These are phyloP conservation scores for Dioszegia hungarica DNA, from an alignment of 768 basidiomycete species.

Conservation along the genomic window DNA sequence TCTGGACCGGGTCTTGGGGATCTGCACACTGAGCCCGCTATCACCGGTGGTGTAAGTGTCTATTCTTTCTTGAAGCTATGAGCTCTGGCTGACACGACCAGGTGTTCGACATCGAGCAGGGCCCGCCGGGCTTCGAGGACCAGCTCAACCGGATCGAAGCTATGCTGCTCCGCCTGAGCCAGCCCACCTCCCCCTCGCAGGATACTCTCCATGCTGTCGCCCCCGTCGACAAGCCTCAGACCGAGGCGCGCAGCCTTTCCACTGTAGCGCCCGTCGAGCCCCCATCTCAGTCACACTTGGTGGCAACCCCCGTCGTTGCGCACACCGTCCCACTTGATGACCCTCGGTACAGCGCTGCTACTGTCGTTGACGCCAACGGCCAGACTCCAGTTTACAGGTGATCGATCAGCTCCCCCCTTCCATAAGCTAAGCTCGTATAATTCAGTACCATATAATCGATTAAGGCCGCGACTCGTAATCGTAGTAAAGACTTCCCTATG, in stretches of 20 bases:
- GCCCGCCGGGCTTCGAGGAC: not conserved
- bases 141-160: constrained; percentile 26
- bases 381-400: not conserved
- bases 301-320: not conserved
- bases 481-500: too few relatives aligned
- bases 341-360: not conserved
- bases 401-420: not conserved
- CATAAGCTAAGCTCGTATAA: too few relatives aligned
- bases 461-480: too few relatives aligned
- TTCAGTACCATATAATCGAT: too few relatives aligned
- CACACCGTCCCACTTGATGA: not conserved
- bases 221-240: too few relatives aligned
- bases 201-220: not conserved
- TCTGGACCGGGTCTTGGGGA: constrained; percentile 45
- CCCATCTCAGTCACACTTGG: too few relatives aligned
- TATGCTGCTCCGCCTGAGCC: constrained; percentile 16
- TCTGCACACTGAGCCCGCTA: constrained; percentile 33
- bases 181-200: not conserved
- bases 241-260: not conserved
- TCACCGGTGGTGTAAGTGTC: constrained; percentile 14
- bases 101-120: constrained; percentile 15
- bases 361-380: not conserved
- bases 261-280: too few relatives aligned
- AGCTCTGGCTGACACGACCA: not conserved
- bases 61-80: not conserved